Evolutionary conservation across 2,329 filamentous ascomycete genomes (phyloP).

Genomic region (Cytospora paraplurivora): DNA sequence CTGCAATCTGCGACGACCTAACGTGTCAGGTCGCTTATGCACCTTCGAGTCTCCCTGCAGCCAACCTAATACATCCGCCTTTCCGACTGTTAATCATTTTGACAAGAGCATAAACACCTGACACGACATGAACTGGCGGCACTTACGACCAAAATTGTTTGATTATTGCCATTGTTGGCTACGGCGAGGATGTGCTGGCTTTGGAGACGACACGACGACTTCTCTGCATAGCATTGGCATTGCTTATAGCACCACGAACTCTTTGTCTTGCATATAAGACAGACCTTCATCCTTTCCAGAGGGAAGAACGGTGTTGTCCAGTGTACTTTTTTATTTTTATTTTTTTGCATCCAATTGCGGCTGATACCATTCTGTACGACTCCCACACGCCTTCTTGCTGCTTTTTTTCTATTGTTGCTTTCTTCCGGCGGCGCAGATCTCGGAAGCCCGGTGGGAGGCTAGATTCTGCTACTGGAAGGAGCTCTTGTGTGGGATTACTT

Average conservation of each 20-base stretch:
- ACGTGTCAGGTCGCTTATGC: neutral
- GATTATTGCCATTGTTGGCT: conserved; percentile 5
- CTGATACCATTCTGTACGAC: conserved; percentile 21
- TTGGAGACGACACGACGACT: conserved; percentile 9
- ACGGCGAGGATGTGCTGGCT: conserved; percentile 5
- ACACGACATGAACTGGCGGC: neutral
- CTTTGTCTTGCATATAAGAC: conserved; percentile 4
- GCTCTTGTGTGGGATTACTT: conserved; percentile 10
- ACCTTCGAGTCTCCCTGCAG: neutral
- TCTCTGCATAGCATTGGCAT: conserved; percentile 22
- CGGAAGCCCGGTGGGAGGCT: conserved; percentile 7
- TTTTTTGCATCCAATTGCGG: conserved; percentile 2
- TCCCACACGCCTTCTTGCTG: conserved; percentile 12
- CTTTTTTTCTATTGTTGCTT: conserved; percentile 12
- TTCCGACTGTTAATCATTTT: neutral
- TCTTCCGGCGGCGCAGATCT: conserved; percentile 22
- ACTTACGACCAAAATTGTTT: conserved; percentile 9
- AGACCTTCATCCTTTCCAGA: neutral
- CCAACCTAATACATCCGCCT: neutral
- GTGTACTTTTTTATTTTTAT: conserved; percentile 19
- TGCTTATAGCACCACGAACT: conserved; percentile 11
- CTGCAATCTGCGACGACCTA: conserved; percentile 7
- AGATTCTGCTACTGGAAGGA: conserved; percentile 10
- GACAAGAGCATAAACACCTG: neutral
- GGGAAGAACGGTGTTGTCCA: conserved; percentile 1